These are phyloP conservation scores for Phylloboletellus chloephorus DNA, from an alignment of 1,284 basidiomycete species.

Conservation along the genomic window DNA sequence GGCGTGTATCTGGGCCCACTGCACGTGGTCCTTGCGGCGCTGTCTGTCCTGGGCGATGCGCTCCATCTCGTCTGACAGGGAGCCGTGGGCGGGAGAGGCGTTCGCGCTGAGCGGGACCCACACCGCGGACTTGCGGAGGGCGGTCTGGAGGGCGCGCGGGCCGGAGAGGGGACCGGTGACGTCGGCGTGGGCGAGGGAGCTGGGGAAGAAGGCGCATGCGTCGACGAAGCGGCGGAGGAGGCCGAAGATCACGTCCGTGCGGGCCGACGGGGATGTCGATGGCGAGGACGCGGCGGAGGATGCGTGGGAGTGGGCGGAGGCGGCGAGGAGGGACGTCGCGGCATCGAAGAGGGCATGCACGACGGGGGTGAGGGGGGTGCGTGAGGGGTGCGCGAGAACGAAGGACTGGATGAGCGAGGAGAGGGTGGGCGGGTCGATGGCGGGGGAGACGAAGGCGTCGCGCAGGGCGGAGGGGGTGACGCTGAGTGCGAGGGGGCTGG, in stretches of 20 bases:
- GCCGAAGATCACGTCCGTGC: constrained; percentile 15
- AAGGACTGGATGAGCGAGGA: constrained; percentile 47
- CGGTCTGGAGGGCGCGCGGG: constrained; percentile 48
- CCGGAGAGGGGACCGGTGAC: constrained; percentile 47
- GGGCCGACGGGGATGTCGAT: constrained; percentile 10
- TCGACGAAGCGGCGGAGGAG: constrained; percentile 47
- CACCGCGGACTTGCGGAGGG: constrained; percentile 47
- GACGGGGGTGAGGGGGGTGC: constrained; percentile 43
- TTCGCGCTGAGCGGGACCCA: constrained; percentile 34
- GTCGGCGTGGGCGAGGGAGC: constrained; percentile 45
- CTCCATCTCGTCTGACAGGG: constrained; percentile 51
- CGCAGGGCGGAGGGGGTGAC: constrained; percentile 40
- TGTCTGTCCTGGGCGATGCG: constrained; percentile 52
- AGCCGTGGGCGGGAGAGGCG: constrained; percentile 5
- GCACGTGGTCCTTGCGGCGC: constrained; percentile 51
- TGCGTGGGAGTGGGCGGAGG: no score
- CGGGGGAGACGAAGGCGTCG: constrained; percentile 43
- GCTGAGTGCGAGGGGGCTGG: constrained; percentile 28
- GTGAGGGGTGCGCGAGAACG: constrained; percentile 40
- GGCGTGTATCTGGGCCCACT: constrained; percentile 58
- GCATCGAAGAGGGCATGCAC: constrained; percentile 50
- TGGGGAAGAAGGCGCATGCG: constrained; percentile 44
- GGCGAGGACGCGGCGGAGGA: constrained; percentile 35
- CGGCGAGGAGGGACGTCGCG: constrained; percentile 21
- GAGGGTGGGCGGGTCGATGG: constrained; percentile 41